Percentiles rank a stretch among this genome's conserved stretches.
These are phyloP conservation scores for Dinochytrium kinnereticum DNA, from an alignment of 371 early-diverging fungal species.

Conservation along the genomic window DNA sequence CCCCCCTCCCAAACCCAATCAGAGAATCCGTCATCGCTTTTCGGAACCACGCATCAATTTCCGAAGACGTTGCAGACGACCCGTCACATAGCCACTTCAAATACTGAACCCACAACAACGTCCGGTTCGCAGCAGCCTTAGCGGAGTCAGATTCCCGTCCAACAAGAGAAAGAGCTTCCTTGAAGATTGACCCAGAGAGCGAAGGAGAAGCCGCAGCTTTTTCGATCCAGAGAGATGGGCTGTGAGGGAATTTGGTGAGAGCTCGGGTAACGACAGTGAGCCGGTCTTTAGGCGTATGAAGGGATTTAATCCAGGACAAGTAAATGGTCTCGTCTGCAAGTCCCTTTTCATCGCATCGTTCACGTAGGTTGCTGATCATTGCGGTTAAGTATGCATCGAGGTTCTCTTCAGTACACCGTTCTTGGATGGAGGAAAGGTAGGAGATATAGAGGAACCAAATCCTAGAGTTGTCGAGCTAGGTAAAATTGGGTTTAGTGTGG, in stretches of 20 bases:
- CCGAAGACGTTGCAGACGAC: neutral
- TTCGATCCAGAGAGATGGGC: slow-evolving; percentile 52
- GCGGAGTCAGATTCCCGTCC: slow-evolving; percentile 13
- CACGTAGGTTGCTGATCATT: slow-evolving; percentile 23
- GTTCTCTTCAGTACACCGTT: slow-evolving; percentile 60
- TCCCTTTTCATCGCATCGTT: slow-evolving; percentile 47
- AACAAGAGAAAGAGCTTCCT: slow-evolving; percentile 45
- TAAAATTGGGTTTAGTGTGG: neutral
- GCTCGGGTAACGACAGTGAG: slow-evolving; percentile 50
- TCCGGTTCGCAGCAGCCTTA: slow-evolving; percentile 27
- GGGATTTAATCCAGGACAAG: slow-evolving; percentile 51
- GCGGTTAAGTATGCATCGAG: slow-evolving; percentile 52
- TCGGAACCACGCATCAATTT: slow-evolving; percentile 18
- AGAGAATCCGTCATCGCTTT: slow-evolving; percentile 15
- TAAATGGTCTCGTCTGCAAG: slow-evolving; percentile 56
- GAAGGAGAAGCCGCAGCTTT: slow-evolving; percentile 30
- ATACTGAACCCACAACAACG: slow-evolving; percentile 47
- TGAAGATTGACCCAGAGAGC: slow-evolving; percentile 20
- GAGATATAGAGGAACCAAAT: slow-evolving; percentile 61
- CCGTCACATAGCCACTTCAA: slow-evolving; percentile 57
- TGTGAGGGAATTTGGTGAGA: slow-evolving; percentile 47
- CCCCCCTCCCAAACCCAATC: slow-evolving; percentile 8
- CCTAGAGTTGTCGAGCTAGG: slow-evolving; percentile 50
- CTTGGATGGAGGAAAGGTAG: slow-evolving; percentile 63
- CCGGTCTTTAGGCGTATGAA: slow-evolving; percentile 34